Conservation (phyloP, 495 filamentous ascomycete genomes). For the Aspergillus olivimuriae region DNA sequence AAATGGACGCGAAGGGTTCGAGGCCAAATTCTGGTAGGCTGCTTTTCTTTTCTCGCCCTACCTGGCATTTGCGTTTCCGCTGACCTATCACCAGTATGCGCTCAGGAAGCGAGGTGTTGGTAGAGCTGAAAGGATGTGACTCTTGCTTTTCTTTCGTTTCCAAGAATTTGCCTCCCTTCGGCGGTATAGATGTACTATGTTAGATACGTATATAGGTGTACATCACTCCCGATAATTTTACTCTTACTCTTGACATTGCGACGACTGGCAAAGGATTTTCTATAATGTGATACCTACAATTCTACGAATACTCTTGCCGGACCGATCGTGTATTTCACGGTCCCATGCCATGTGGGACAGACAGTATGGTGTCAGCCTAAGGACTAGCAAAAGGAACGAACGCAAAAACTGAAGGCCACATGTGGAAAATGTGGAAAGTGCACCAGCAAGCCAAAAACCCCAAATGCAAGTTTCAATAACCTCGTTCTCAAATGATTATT, state of each 20-base stretch:
- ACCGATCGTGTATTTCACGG: neutral
- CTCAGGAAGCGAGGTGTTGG: neutral
- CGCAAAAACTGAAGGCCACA: neutral
- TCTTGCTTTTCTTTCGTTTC: neutral
- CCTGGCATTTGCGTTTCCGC: neutral
- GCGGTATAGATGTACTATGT: neutral
- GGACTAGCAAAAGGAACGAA: neutral
- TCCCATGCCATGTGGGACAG: neutral
- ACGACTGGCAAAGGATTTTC: neutral
- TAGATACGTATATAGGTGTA: neutral
- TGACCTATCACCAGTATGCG: neutral
- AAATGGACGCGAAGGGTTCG: neutral
- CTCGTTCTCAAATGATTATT: neutral
- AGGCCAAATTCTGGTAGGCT: neutral
- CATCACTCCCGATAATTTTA: neutral
- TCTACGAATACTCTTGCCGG: neutral
- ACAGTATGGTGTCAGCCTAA: neutral
- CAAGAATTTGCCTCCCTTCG: neutral
- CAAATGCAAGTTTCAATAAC: neutral
- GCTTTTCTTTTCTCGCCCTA: neutral
- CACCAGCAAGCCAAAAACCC: neutral
- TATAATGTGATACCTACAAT: neutral
- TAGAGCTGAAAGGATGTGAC: neutral
- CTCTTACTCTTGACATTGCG: neutral
- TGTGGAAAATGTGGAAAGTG: neutral